Base-by-base conservation (phyloP, 176 grass and related monocot genomes). In the Lolium rigidum region DNA sequence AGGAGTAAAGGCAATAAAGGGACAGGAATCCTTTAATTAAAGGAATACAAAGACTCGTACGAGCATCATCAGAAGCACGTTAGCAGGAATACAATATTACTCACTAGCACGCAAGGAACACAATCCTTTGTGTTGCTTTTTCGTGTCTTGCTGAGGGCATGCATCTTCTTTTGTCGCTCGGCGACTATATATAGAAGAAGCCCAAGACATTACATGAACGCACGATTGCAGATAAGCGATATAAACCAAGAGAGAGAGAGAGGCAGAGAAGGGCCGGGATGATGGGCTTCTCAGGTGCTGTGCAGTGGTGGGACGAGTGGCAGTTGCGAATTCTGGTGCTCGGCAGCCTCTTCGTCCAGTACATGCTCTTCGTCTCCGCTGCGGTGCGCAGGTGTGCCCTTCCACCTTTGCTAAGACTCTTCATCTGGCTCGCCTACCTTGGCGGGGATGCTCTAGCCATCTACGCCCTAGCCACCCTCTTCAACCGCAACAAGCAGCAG, bases 401-500 rank as follows among this genome's bases (percentile, higher is more conserved):
- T 47, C 69, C 39, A 13, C 1, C 39, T 1, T 71, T 11, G 5
- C 1, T 58, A 1, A 59, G 35, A 21, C 18, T 37, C 2, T 7
- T 57, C 0, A 15, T 78, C 35, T 78, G 31, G 18, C 55, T 59
- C 11, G 10, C 55, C 2, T 78, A 37, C 20, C 31, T 41, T 4
- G 61, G 69, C 20, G 20, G 69, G 4, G 69, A 71, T 7, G 39
- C 69, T 13, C 41, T 72, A 3, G 63, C 16, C 10, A 82, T 68
- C 1, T 82, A 82, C 7, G 80, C 80, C 0, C 63, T 69, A 0
- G 47, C 80, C 15, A 82, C 80, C 1, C 62, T 82, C 48, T 82
- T 82, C 63, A 82, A 82, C 26, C 80, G 80, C 8, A 25, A 82
- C 2, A 58, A n/a, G n/a, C n/a, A n/a, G 25, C 74, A 52, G 10